Evolutionary conservation across 192 early-diverging fungal species (phyloP).

Genomic region (Dissophora globulifera): DNA sequence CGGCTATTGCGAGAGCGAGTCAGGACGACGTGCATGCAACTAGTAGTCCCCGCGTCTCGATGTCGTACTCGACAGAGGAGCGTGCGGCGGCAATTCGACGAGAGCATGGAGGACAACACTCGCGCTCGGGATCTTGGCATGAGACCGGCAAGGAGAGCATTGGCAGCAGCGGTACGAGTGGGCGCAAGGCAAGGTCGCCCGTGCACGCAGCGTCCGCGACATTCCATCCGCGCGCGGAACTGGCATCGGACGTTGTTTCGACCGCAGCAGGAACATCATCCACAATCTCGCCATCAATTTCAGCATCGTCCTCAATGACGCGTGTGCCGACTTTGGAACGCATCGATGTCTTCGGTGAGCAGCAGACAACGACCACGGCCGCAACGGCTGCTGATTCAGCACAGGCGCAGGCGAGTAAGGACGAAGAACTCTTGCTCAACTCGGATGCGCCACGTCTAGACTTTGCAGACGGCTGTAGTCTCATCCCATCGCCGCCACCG

Average conservation of each 20-base stretch:
- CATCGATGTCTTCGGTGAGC: not conserved
- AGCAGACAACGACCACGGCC: not conserved
- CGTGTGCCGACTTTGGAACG: not conserved
- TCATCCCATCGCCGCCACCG: constrained; percentile 48
- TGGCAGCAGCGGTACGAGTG: too few species aligned
- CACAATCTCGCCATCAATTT: constrained; percentile 15
- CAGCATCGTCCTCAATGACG: constrained; percentile 16
- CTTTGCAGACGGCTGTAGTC: constrained; percentile 42
- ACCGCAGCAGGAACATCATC: too few species aligned
- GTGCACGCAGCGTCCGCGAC: constrained; percentile 2
- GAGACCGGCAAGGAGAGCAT: constrained; percentile 3
- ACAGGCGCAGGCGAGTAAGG: not conserved
- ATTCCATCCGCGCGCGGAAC: constrained; percentile 11
- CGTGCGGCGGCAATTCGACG: not conserved
- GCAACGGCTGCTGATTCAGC: too few species aligned
- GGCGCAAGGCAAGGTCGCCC: not conserved
- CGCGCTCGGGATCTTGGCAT: constrained; percentile 11
- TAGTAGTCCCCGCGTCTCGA: too few species aligned
- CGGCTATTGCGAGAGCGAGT: not conserved
- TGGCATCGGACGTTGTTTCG: too few species aligned
- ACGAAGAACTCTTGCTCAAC: not conserved
- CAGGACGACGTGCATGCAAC: constrained; percentile 17
- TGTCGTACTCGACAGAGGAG: not conserved
- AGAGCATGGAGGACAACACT: constrained; percentile 7
- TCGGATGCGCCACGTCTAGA: constrained; percentile 25